Evolutionary conservation across 352 stramenopile genomes (phyloP), one percentile per base, ranked within the genome.

Genomic region (Phytophthora hybrid): DNA sequence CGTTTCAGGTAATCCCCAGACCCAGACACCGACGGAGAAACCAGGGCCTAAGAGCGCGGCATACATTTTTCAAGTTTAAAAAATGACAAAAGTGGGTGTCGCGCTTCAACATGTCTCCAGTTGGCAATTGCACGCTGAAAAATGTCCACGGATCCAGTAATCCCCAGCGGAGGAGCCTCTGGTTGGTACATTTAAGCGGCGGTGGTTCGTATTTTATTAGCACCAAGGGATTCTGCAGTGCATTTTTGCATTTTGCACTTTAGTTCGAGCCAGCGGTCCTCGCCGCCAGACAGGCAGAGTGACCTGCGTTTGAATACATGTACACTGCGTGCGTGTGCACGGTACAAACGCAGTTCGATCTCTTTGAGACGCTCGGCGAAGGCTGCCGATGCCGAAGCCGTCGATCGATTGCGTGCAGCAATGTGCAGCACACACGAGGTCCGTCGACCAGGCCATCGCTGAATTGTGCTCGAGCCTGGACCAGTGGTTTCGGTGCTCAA

Each of bases 401-500:
- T 74, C 61, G 68, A 54, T 29, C 32, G 61, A 66, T 74, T 74
- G 68, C 61, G 6, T 14, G 6, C 3, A 14, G 41, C 13, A 51
- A 21, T 19, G 5, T 37, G 60, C 34, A 53, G 26, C 52, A 55
- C 41, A 14, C 8, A 21, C 41, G 41, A 0, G 41, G 41, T n/a
- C 41, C 14, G 41, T 13, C 41, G 64, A 59, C 47, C 57, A 58
- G 53, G 46, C 19, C 58, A 69, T 76, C 62, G 69, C 63, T 55
- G 69, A 63, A 51, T 76, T 59, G 69, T 63, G 69, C 49, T 8
- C 18, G 39, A 26, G 60, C 34, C 5, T 19, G 16, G 53, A 32
- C 66, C 66, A 73, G 66, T 69, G 60, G 23, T 75, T 71, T 71
- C 62, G 55, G 8, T 66, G 55, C 66, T 73, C 66, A 68, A 71